Base-by-base conservation (phyloP, 352 stramenopile species). In the Globisporangium alternatum region DNA sequence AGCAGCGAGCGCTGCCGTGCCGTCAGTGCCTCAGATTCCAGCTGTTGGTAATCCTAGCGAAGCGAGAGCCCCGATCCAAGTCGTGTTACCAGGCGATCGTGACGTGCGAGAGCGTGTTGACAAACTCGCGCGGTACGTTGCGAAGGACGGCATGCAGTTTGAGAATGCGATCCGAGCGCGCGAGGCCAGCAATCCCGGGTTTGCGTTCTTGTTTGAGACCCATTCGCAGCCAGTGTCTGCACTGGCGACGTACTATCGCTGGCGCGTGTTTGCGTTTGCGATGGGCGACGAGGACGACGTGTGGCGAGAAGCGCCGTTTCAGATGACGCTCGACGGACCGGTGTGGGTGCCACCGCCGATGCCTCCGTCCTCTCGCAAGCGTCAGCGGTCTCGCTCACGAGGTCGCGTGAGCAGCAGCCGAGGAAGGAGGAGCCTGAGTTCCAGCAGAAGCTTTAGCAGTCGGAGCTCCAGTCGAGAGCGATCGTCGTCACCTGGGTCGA, bases 201-300 rank as follows among this genome's bases (percentile, higher is more conserved):
- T 86, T 60, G 62, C 37, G 1, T 92, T 92, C 58, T 53, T 93
- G 13, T 84, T 83, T 37, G 77, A 82, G 39, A 53, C 56, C n/a
- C 56, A 70, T 13, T 78, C 73, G 44, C 49, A 56, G 35, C 4
- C 35, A 25, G 10, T 22, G 15, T 55, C 62, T 25, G 28, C 64
- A 5, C 28, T 77, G 17, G 78, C 62, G 3, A 39, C 83, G 19
- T 93, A 93, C 67, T 93, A 92, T 62, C 76, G 83, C 9, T 93
- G 85, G 85, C 61, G 80, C 48, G 83, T 92, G 25, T 91, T 83
- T 45, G 75, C 85, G 53, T 80, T 91, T 13, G 79, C 74, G 12
- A 90, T 90, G 80, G 85, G 83, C 19, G 85, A 93, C 45, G 68
- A 71, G 12, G 67, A 76, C 30, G 37, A 62, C n/a, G 52, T 44